Conservation (phyloP, 129 eudicot species). For the Kitagawia praeruptora region DNA sequence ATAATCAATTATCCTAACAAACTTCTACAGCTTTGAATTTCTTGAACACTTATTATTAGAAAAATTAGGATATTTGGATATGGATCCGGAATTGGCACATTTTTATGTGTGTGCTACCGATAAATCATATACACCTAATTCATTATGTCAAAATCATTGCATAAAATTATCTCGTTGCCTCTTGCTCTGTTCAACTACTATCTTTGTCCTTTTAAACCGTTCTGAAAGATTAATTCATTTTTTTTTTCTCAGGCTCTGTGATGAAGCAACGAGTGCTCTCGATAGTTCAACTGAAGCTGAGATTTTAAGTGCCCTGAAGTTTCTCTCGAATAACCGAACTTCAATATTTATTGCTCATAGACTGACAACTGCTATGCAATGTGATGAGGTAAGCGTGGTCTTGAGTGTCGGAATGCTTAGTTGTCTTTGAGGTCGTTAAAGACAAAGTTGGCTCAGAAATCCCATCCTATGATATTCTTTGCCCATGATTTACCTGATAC, state of each 20-base stretch:
- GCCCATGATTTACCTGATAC: neutral
- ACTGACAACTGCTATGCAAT: constrained; percentile 99
- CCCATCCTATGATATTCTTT: neutral
- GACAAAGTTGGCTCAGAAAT: neutral
- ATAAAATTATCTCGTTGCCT: neutral
- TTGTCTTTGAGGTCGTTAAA: neutral
- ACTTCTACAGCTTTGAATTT: no score
- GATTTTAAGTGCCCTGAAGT: constrained; percentile 72
- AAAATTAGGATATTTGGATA: neutral
- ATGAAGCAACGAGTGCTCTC: constrained; percentile 99
- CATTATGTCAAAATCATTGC: neutral
- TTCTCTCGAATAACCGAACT: constrained; percentile 74
- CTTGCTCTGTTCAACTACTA: neutral
- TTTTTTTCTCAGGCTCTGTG: constrained; percentile 64
- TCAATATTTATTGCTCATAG: constrained; percentile 91
- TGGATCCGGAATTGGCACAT: neutral
- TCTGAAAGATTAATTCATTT: neutral
- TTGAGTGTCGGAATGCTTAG: neutral
- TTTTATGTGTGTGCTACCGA: neutral
- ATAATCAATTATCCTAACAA: no score
- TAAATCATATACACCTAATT: neutral
- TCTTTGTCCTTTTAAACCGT: neutral
- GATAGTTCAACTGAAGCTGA: constrained; percentile 95
- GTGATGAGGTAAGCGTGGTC: constrained; percentile 60
- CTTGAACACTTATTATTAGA: neutral